Evolutionary conservation across 139 green algal species (phyloP).

Genomic region (Chlamydomonas sp.): DNA sequence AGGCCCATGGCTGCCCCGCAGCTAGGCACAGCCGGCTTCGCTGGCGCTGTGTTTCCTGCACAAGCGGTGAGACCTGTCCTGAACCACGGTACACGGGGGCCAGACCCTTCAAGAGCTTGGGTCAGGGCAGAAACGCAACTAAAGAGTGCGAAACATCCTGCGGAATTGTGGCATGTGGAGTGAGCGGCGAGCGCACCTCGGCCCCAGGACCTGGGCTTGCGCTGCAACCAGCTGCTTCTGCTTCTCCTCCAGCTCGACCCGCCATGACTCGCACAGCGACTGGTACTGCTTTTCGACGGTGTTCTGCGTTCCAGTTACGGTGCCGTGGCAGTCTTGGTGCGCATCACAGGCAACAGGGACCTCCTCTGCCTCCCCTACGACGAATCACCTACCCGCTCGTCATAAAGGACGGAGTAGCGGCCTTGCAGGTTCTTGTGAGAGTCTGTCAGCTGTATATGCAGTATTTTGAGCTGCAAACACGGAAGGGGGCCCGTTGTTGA

Average conservation of each 20-base stretch:
- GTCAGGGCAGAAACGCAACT: not conserved
- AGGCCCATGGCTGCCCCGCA: not conserved
- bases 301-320: not conserved
- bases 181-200: slow-evolving; percentile 31
- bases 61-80: not conserved
- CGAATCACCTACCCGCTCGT: slow-evolving; percentile 58
- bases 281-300: slow-evolving; percentile 66
- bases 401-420: slow-evolving; percentile 35
- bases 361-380: not conserved
- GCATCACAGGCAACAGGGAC: not conserved
- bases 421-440: slow-evolving; percentile 52
- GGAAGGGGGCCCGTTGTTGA: not conserved
- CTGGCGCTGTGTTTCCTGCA: not conserved
- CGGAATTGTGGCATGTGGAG: not conserved
- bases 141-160: not conserved
- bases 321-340: not conserved
- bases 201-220: slow-evolving; percentile 58
- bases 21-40: not conserved
- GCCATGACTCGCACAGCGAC: slow-evolving; percentile 68
- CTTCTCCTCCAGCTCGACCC: slow-evolving; percentile 67
- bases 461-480: slow-evolving; percentile 52
- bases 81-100: no score
- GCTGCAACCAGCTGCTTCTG: slow-evolving; percentile 64
- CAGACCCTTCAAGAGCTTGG: no score
- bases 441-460: slow-evolving; percentile 50